These are phyloP conservation scores for Candida nitratophila DNA, from an alignment of 805 yeast genomes.

Conservation along the genomic window DNA sequence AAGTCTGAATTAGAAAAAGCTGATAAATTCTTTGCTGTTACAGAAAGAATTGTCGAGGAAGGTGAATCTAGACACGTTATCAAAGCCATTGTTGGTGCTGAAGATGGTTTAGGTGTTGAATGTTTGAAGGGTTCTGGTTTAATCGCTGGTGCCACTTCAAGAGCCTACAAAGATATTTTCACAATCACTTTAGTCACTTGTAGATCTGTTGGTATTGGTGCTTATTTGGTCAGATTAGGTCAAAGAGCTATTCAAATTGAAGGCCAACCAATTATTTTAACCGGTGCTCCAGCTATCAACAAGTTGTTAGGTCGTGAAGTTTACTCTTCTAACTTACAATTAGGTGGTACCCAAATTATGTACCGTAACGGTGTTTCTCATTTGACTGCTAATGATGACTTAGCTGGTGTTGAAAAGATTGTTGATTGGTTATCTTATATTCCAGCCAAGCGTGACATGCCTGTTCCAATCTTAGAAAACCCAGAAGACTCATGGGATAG, in stretches of 20 bases:
- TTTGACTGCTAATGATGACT: conserved; percentile 91
- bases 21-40: conserved; percentile 58
- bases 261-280: conserved; percentile 96
- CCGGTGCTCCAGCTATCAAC: conserved; percentile 99
- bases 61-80: conserved; percentile 82
- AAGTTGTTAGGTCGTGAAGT: conserved; percentile 96
- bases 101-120: conserved; percentile 97
- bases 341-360: conserved; percentile 99
- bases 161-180: conserved; percentile 96
- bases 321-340: conserved; percentile 91
- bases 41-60: conserved; percentile 74
- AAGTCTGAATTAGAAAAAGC: conserved; percentile 45
- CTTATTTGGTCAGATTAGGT: conserved; percentile 94
- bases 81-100: conserved; percentile 83
- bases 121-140: conserved; percentile 97
- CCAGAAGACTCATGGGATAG: conserved; percentile 87
- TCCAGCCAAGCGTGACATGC: conserved; percentile 84
- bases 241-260: conserved; percentile 98
- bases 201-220: conserved; percentile 99
- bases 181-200: conserved; percentile 98
- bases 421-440: conserved; percentile 93
- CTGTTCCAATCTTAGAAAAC: conserved; percentile 81
- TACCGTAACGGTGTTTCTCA: conserved; percentile 98
- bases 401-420: conserved; percentile 92
- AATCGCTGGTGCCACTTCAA: conserved; percentile 97